A percentile compares a stretch with the other conserved stretches of the same genome.
Conservation (phyloP, 495 filamentous ascomycete genomes). For the Jackrogersella minutella region DNA sequence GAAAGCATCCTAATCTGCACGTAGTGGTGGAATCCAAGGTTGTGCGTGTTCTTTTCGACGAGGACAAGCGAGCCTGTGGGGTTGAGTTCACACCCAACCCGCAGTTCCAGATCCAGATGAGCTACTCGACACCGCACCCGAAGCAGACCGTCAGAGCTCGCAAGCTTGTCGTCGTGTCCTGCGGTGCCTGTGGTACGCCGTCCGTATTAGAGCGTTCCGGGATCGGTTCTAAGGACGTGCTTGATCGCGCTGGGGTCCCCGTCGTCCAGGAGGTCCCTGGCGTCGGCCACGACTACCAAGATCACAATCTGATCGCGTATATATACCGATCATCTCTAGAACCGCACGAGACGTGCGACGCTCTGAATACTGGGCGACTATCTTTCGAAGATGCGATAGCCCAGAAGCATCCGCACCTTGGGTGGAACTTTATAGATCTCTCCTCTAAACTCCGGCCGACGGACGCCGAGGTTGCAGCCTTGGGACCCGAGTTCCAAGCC, state of each 20-base stretch:
- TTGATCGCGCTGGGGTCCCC: slow-evolving; percentile 46
- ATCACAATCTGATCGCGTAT: slow-evolving; percentile 53
- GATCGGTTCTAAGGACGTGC: slow-evolving; percentile 54
- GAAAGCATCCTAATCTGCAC: slow-evolving; percentile 59
- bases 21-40: slow-evolving; percentile 61
- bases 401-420: slow-evolving; percentile 44
- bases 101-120: slow-evolving; percentile 22
- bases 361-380: slow-evolving; percentile 34
- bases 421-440: slow-evolving; percentile 60
- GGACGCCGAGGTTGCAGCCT: slow-evolving; percentile 48
- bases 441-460: slow-evolving; percentile 53
- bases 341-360: slow-evolving; percentile 50
- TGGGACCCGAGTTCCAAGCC: slow-evolving; percentile 52
- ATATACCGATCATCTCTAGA: slow-evolving; percentile 44
- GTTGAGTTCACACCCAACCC: slow-evolving; percentile 55
- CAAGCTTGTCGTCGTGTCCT: slow-evolving; percentile 64
- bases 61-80: slow-evolving; percentile 52
- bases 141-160: slow-evolving; percentile 53
- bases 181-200: slow-evolving; percentile 65
- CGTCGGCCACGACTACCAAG: slow-evolving; percentile 60
- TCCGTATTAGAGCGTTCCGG: slow-evolving; percentile 69
- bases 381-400: slow-evolving; percentile 35
- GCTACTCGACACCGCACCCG: slow-evolving; percentile 6
- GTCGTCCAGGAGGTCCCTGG: slow-evolving; percentile 53
- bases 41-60: slow-evolving; percentile 60